Conservation (phyloP, 2,329 filamentous ascomycete genomes). For the Alternaria sp. region DNA sequence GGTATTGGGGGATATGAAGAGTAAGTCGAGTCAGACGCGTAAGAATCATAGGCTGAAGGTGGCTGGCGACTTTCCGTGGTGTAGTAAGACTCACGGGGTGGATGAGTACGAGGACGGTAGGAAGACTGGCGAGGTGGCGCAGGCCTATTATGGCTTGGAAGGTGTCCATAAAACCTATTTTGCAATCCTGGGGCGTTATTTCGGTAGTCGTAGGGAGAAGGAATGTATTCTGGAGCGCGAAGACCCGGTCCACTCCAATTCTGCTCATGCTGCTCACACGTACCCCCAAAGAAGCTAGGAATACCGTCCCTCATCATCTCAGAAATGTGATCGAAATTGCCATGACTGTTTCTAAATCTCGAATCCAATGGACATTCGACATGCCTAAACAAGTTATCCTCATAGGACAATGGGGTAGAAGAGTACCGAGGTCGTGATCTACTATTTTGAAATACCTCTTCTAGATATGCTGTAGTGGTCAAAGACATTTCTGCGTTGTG, state of each 20-base stretch:
- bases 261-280: not conserved
- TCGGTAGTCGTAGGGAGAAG: not conserved
- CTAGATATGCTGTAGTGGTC: not conserved
- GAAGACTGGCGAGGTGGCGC: not conserved
- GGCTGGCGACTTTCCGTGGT: not conserved
- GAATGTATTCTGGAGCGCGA: not conserved
- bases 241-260: not conserved
- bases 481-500: not conserved
- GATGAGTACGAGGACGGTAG: not conserved
- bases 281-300: not conserved
- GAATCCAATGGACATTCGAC: not conserved
- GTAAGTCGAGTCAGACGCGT: not conserved
- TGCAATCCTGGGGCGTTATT: not conserved
- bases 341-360: too few relatives aligned
- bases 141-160: not conserved
- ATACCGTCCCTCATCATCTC: not conserved
- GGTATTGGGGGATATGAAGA: not conserved
- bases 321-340: not conserved
- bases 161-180: not conserved
- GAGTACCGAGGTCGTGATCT: not conserved
- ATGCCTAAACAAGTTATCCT: not conserved
- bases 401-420: not conserved
- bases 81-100: not conserved
- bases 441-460: not conserved
- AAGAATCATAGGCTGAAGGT: not conserved